Conservation (phyloP, 2,329 filamentous ascomycete genomes). For the Hymenoscyphus repandus region DNA sequence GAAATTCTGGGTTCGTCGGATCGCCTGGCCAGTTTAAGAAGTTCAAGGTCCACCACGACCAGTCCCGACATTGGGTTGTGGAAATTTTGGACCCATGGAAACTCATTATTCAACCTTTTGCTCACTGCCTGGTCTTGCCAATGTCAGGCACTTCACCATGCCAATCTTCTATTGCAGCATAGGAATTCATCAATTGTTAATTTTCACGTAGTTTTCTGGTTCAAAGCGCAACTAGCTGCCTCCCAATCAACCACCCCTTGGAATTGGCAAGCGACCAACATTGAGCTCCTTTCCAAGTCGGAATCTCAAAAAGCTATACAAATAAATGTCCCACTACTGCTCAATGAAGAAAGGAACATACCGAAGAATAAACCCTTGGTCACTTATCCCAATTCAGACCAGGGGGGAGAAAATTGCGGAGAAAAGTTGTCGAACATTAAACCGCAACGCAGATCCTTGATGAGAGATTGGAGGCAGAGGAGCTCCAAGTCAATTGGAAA, state of each 20-base stretch:
- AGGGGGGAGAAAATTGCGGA: too few species aligned
- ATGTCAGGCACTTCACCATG: slow-evolving; percentile 13
- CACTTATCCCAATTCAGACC: too few species aligned
- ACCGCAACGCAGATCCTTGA: not conserved
- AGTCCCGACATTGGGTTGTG: slow-evolving; percentile 5
- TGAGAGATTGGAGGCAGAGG: not conserved
- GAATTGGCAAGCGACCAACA: slow-evolving; percentile 12
- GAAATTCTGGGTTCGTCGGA: slow-evolving; percentile 12
- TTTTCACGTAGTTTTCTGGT: slow-evolving; percentile 11
- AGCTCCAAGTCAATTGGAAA: not conserved
- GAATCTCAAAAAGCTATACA: too few species aligned
- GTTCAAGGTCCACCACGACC: not conserved
- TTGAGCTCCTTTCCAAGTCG: too few species aligned
- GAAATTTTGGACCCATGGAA: slow-evolving; percentile 14
- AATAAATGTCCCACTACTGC: too few species aligned
- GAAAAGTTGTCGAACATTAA: too few species aligned
- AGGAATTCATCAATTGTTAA: slow-evolving; percentile 4
- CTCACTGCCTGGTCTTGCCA: slow-evolving; percentile 12
- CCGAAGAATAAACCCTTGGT: too few species aligned
- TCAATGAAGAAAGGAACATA: too few species aligned
- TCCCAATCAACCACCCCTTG: slow-evolving; percentile 6
- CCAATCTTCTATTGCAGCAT: slow-evolving; percentile 12
- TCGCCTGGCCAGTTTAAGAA: slow-evolving; percentile 7
- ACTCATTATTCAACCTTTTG: slow-evolving; percentile 7
- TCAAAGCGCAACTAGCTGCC: slow-evolving; percentile 3